Conservation (phyloP, 306 rosid species). For the Adenanthera pavonina region DNA sequence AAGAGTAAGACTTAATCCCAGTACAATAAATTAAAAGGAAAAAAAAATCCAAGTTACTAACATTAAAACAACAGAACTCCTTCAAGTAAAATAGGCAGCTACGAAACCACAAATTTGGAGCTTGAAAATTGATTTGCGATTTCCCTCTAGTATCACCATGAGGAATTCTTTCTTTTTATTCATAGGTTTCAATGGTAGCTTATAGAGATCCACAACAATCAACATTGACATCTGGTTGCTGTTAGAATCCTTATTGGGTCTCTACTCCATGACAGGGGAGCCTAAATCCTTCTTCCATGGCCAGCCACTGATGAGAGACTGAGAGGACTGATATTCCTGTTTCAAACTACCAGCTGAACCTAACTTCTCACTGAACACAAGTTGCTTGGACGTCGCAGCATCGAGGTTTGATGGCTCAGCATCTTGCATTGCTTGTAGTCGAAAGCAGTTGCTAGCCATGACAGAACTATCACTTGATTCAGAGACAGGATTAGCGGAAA, state of each 20-base stretch:
- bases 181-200: slow-evolving; percentile 29
- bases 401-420: slow-evolving; percentile 47
- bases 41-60: slow-evolving; percentile 18
- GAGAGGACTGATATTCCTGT: slow-evolving; percentile 60
- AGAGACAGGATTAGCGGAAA: slow-evolving; percentile 47
- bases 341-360: slow-evolving; percentile 48
- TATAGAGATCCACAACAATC: slow-evolving; percentile 48
- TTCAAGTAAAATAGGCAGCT: slow-evolving; percentile 36
- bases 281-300: slow-evolving; percentile 59
- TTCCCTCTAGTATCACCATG: slow-evolving; percentile 36
- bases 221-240: slow-evolving; percentile 53
- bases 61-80: slow-evolving; percentile 43
- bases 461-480: slow-evolving; percentile 53
- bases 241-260: slow-evolving; percentile 50
- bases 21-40: slow-evolving; percentile 32
- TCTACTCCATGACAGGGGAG: slow-evolving; percentile 46
- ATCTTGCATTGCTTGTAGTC: slow-evolving; percentile 49
- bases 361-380: slow-evolving; percentile 47
- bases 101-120: slow-evolving; percentile 40
- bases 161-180: slow-evolving; percentile 36
- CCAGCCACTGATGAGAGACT: slow-evolving; percentile 64
- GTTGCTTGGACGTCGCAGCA: slow-evolving; percentile 51
- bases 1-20: slow-evolving; percentile 29
- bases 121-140: slow-evolving; percentile 39
- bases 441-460: slow-evolving; percentile 48